phyloP scores from a whole-genome alignment of 192 early-diverging fungal species.

The Mortierella antarctica region DNA sequence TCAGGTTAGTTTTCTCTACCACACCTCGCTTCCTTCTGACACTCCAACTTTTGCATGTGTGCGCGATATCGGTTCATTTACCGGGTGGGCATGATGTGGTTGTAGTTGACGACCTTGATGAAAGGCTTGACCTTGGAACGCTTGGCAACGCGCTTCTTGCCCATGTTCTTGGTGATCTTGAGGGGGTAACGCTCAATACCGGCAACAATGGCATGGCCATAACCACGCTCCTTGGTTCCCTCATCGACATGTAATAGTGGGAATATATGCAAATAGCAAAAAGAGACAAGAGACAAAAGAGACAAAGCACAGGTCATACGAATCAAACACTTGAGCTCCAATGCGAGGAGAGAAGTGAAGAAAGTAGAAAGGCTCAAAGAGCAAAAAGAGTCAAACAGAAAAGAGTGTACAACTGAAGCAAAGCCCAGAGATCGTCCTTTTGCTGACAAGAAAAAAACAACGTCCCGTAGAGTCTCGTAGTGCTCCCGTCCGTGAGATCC shows the following conservation, averaged over 20 bases:
- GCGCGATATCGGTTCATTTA: too few relatives aligned
- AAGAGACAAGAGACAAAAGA: constrained; percentile 8
- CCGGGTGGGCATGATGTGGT: constrained; percentile 99
- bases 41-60: too few relatives aligned
- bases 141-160: constrained; percentile 94
- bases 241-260: constrained; percentile 82
- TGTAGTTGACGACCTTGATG: constrained; percentile 99
- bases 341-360: constrained; percentile 41
- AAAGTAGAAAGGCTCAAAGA: too few relatives aligned
- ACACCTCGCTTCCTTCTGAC: not conserved
- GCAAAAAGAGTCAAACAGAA: not conserved
- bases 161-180: constrained; percentile 97
- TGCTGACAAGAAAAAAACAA: not conserved
- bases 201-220: constrained; percentile 98
- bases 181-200: constrained; percentile 97
- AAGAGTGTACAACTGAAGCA: constrained; percentile 1
- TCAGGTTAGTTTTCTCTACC: not conserved
- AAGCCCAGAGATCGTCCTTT: not conserved
- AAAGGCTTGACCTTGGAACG: constrained; percentile 99
- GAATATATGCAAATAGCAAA: constrained; percentile 14
- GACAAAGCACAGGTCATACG: constrained; percentile 48
- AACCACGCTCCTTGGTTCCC: constrained; percentile 95
- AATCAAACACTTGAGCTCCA: constrained; percentile 48
- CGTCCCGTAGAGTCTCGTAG: too few relatives aligned
- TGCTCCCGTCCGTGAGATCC: too few relatives aligned